Evolutionary conservation across 768 basidiomycete species (phyloP).

Genomic region (Boletus pseudopeckii): DNA sequence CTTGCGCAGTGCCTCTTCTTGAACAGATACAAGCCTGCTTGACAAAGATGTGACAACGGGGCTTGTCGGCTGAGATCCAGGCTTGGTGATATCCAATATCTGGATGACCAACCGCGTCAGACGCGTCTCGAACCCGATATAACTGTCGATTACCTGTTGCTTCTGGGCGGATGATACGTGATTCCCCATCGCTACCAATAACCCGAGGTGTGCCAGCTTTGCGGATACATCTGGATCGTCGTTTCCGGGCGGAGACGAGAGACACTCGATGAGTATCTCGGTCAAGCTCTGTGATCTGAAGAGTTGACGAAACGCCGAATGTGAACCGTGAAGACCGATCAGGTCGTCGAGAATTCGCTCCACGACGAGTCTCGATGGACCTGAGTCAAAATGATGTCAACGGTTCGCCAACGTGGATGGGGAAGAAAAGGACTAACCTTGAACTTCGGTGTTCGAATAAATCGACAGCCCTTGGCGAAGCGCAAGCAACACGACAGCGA

Average conservation of each 20-base stretch:
- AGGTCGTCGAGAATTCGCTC: constrained; percentile 57
- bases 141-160: constrained; percentile 53
- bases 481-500: constrained; percentile 68
- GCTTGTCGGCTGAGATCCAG: constrained; percentile 7
- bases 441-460: constrained; percentile 24
- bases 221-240: constrained; percentile 43
- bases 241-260: constrained; percentile 41
- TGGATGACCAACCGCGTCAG: constrained; percentile 15
- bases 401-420: not conserved
- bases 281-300: constrained; percentile 73
- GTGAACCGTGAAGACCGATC: constrained; percentile 63
- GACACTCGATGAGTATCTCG: constrained; percentile 62
- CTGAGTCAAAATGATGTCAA: constrained; percentile 10
- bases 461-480: constrained; percentile 53
- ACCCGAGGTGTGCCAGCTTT: constrained; percentile 66
- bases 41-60: not conserved
- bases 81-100: constrained; percentile 60
- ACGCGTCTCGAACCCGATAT: not conserved
- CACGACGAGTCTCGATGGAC: constrained; percentile 18
- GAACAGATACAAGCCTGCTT: constrained; percentile 19
- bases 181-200: constrained; percentile 64
- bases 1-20: constrained; percentile 50
- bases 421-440: constrained; percentile 8
- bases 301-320: constrained; percentile 62
- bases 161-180: constrained; percentile 63